These are phyloP conservation scores for Castanea mollissima DNA, from an alignment of 306 rosid genomes.

Conservation along the genomic window DNA sequence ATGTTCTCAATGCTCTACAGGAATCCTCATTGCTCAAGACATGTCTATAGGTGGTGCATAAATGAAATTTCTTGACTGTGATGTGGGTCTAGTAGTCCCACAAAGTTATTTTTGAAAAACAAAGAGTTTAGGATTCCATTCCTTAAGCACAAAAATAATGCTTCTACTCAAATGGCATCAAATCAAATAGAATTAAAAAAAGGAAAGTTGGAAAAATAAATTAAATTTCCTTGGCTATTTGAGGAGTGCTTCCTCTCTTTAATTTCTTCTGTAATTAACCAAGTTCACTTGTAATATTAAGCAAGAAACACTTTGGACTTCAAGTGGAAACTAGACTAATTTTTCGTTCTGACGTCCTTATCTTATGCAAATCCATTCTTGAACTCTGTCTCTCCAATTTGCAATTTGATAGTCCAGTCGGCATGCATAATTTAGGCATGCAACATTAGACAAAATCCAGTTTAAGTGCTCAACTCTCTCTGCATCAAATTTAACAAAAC, in stretches of 20 bases:
- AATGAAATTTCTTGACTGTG: too few species aligned
- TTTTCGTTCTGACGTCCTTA: neutral
- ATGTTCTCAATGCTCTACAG: too few species aligned
- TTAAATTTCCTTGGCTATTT: conserved; percentile 5
- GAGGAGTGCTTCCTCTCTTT: neutral
- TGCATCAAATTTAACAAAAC: neutral
- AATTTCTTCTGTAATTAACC: conserved; percentile 4
- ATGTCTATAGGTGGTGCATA: too few species aligned
- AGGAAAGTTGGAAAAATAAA: neutral
- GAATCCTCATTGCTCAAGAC: too few species aligned
- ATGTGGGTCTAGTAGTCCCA: too few species aligned
- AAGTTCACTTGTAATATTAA: neutral
- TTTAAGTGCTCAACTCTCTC: too few species aligned
- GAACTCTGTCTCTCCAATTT: neutral
- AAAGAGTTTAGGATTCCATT: too few species aligned
- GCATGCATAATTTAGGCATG: too few species aligned
- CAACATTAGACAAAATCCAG: too few species aligned
- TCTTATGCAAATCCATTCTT: neutral
- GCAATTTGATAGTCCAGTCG: too few species aligned
- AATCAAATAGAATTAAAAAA: conserved; percentile 35
- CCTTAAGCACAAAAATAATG: too few species aligned
- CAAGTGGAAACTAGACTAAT: conserved; percentile 8
- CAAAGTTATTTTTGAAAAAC: too few species aligned
- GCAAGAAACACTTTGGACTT: neutral
- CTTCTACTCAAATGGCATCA: conserved; percentile 29